A percentile compares a stretch with the other conserved stretches of the same genome.
phyloP scores from a whole-genome alignment of 2,329 filamentous ascomycete genomes.

The Coniochaeta sp. region DNA sequence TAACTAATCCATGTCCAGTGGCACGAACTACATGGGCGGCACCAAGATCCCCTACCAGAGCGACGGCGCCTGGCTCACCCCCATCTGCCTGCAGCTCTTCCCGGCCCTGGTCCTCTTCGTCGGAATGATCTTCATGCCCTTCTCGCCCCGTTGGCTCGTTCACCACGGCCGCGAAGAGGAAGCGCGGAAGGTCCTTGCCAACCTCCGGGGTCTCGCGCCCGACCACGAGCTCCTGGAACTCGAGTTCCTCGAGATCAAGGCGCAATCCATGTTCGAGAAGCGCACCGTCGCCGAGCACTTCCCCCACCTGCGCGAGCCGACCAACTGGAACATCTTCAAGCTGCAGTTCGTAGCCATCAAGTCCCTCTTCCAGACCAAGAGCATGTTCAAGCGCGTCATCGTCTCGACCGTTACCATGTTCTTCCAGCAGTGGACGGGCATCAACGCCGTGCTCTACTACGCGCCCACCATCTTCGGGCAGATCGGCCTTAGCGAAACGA shows the following conservation, averaged over 20 bases:
- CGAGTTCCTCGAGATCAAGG: conserved; percentile 79
- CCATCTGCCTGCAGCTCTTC: conserved; percentile 63
- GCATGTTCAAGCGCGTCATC: conserved; percentile 61
- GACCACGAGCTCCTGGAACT: conserved; percentile 65
- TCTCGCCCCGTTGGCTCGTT: conserved; percentile 68
- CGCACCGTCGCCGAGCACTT: conserved; percentile 60
- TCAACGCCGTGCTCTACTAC: conserved; percentile 61
- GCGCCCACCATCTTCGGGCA: conserved; percentile 63
- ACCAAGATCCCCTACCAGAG: conserved; percentile 40
- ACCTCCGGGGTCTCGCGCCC: conserved; percentile 51
- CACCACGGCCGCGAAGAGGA: conserved; percentile 65
- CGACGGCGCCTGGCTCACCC: conserved; percentile 67
- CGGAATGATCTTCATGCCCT: conserved; percentile 76
- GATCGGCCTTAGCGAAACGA: conserved; percentile 49
- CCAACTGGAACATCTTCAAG: conserved; percentile 57
- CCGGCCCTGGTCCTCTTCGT: conserved; percentile 59
- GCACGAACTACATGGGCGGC: conserved; percentile 60
- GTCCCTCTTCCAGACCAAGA: conserved; percentile 55
- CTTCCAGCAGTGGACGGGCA: conserved; percentile 45
- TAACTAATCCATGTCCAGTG: conserved; percentile 28
- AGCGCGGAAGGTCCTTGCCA: conserved; percentile 54
- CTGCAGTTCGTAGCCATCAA: conserved; percentile 62
- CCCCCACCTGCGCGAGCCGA: conserved; percentile 55
- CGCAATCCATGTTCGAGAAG: conserved; percentile 72
- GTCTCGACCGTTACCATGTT: conserved; percentile 59